A percentile compares a stretch with the other conserved stretches of the same genome.
phyloP scores from a whole-genome alignment of 176 grass and related monocot species.

The Tillandsia leiboldiana region DNA sequence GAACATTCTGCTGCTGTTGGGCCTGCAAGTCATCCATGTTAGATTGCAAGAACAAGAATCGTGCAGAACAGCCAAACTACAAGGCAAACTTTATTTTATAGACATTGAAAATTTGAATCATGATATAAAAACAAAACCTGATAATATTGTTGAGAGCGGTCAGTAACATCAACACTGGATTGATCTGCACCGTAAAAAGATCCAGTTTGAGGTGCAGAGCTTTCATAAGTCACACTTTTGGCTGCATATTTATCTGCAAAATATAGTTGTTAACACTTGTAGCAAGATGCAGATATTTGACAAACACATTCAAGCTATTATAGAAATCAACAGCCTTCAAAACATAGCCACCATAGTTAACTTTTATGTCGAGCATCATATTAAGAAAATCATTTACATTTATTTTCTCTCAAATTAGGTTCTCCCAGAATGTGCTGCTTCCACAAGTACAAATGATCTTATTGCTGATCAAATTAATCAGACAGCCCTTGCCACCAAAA shows the following conservation, averaged over 20 bases:
- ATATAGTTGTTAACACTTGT: slow-evolving; percentile 15
- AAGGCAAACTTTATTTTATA: background rate
- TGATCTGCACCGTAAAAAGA: slow-evolving; percentile 27
- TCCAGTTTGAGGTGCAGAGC: slow-evolving; percentile 8
- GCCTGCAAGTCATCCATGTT: slow-evolving; percentile 10
- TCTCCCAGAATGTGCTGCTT: background rate
- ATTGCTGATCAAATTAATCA: too few species aligned
- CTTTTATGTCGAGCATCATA: background rate
- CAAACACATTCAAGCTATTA: slow-evolving; percentile 1
- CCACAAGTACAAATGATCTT: too few species aligned
- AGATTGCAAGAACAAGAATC: background rate
- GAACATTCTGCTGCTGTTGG: slow-evolving; percentile 32
- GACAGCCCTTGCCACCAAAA: too few species aligned
- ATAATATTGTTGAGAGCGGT: slow-evolving; percentile 42
- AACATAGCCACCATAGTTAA: background rate
- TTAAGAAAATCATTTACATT: background rate
- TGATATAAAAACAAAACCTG: slow-evolving; percentile 43
- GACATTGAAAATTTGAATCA: background rate
- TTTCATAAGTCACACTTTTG: slow-evolving; percentile 26
- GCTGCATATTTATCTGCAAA: slow-evolving; percentile 40
- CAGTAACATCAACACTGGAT: slow-evolving; percentile 14
- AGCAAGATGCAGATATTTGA: slow-evolving; percentile 10
- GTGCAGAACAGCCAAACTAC: background rate
- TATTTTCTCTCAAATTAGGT: background rate
- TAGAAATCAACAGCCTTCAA: slow-evolving; percentile 5